Evolutionary conservation across 768 basidiomycete genomes (phyloP).

Genomic region (Pulveroboletus sp.): DNA sequence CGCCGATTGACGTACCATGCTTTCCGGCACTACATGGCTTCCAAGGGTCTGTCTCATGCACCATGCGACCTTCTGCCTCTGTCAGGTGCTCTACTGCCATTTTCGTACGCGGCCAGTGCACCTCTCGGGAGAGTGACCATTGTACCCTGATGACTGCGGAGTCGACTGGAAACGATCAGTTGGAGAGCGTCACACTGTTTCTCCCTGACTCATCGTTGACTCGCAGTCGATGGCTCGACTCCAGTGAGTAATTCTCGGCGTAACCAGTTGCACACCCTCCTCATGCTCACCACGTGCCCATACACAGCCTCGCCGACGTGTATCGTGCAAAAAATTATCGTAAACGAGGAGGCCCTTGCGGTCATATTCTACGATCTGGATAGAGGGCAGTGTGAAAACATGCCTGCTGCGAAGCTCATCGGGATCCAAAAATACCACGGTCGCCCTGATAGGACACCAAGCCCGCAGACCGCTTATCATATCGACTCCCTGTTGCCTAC

Average conservation of each 20-base stretch:
- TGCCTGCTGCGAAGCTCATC: slow-evolving; percentile 59
- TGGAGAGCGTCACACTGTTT: slow-evolving; percentile 48
- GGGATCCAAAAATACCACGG: slow-evolving; percentile 42
- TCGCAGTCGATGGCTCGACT: slow-evolving; percentile 67
- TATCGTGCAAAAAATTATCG: slow-evolving; percentile 66
- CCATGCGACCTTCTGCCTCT: slow-evolving; percentile 46
- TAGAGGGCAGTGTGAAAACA: slow-evolving; percentile 43
- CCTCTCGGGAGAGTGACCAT: slow-evolving; percentile 49
- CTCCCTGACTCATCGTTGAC: slow-evolving; percentile 65
- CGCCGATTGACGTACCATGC: slow-evolving; percentile 48
- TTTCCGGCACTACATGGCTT: slow-evolving; percentile 63
- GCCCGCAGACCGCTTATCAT: slow-evolving; percentile 26
- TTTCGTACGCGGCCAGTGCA: slow-evolving; percentile 46
- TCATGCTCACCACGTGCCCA: slow-evolving; percentile 30
- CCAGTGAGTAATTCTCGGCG: slow-evolving; percentile 42
- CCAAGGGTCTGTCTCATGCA: slow-evolving; percentile 51
- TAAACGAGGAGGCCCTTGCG: slow-evolving; percentile 59
- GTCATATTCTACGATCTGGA: slow-evolving; percentile 67
- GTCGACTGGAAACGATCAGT: slow-evolving; percentile 39
- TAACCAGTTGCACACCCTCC: slow-evolving; percentile 10
- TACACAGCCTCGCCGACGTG: slow-evolving; percentile 45
- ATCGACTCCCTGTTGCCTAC: slow-evolving; percentile 27
- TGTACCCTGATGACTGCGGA: slow-evolving; percentile 38
- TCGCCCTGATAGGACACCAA: slow-evolving; percentile 28
- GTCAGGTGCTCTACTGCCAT: slow-evolving; percentile 64